Evolutionary conservation across 2,329 filamentous ascomycete genomes (phyloP).

Genomic region (Calonectria crousiana): DNA sequence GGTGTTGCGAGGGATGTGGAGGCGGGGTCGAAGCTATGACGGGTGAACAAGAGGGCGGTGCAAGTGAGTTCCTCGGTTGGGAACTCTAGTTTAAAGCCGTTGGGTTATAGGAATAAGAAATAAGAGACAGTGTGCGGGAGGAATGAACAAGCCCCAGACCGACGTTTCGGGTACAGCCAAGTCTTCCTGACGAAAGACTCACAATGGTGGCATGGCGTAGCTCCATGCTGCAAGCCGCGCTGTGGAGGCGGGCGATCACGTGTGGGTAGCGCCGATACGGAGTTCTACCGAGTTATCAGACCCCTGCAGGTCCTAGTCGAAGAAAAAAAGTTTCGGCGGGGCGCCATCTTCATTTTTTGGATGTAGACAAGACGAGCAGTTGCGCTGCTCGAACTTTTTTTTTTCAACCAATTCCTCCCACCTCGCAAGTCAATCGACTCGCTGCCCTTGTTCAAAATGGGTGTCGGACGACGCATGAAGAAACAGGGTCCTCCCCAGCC

Average conservation of each 20-base stretch:
- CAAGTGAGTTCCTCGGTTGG: background rate
- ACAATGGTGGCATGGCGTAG: constrained; percentile 20
- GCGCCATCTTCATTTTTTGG: constrained; percentile 42
- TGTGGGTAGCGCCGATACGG: constrained; percentile 44
- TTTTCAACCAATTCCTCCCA: constrained; percentile 6
- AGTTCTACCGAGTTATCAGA: constrained; percentile 50
- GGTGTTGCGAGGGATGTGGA: constrained; percentile 20
- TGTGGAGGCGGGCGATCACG: constrained; percentile 36
- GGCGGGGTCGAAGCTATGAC: constrained; percentile 37
- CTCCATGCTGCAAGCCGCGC: constrained; percentile 23
- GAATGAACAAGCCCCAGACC: background rate
- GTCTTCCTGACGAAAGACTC: constrained; percentile 36
- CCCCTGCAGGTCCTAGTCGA: constrained; percentile 40
- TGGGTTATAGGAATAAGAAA: background rate
- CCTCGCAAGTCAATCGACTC: constrained; percentile 22
- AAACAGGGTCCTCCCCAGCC: constrained; percentile 91
- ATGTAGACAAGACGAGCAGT: constrained; percentile 34
- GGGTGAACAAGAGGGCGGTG: background rate
- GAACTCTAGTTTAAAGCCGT: background rate
- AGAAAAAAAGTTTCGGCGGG: constrained; percentile 57
- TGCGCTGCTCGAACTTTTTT: constrained; percentile 31
- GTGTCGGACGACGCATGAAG: constrained; percentile 90
- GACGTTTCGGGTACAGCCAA: constrained; percentile 11
- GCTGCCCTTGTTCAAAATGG: constrained; percentile 71
- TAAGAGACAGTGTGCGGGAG: background rate